Evolutionary conservation across 768 basidiomycete species (phyloP).

Genomic region (Lyophyllum semitale): DNA sequence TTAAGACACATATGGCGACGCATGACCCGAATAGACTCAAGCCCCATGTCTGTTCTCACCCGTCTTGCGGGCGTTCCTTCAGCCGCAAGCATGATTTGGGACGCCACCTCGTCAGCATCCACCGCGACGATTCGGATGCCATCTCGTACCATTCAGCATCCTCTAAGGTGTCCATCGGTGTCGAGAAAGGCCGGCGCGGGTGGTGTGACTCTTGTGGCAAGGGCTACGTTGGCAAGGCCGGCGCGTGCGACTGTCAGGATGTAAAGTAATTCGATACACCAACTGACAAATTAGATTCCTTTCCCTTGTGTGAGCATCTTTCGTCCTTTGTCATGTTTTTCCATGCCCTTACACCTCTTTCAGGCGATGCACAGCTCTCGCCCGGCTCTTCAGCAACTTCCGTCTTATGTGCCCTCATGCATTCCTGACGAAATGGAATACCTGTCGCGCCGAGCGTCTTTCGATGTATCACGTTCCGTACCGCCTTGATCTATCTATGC

Average conservation of each 20-base stretch:
- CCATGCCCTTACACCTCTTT: not conserved
- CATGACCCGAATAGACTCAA: slow-evolving; percentile 92
- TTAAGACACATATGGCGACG: slow-evolving; percentile 94
- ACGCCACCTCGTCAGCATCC: slow-evolving; percentile 85
- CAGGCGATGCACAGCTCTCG: slow-evolving; percentile 33
- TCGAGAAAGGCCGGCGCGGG: slow-evolving; percentile 58
- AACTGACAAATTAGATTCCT: slow-evolving; percentile 17
- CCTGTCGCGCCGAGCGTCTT: slow-evolving; percentile 48
- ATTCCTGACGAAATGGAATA: slow-evolving; percentile 18
- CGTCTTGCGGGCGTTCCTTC: slow-evolving; percentile 86
- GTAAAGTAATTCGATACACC: slow-evolving; percentile 49
- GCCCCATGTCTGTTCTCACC: slow-evolving; percentile 86
- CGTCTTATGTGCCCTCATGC: slow-evolving; percentile 26
- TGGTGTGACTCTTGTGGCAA: slow-evolving; percentile 82
- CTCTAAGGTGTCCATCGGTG: slow-evolving; percentile 61
- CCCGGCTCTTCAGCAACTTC: slow-evolving; percentile 38
- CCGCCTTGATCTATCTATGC: slow-evolving; percentile 48
- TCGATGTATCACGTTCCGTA: slow-evolving; percentile 68
- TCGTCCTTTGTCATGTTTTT: not conserved
- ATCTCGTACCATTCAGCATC: slow-evolving; percentile 39
- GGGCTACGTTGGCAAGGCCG: slow-evolving; percentile 56
- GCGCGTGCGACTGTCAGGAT: slow-evolving; percentile 63
- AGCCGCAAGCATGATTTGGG: slow-evolving; percentile 94
- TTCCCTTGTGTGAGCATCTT: slow-evolving; percentile 31
- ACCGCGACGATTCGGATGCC: slow-evolving; percentile 65